Evolutionary conservation across 2,329 filamentous ascomycete genomes (phyloP).

Genomic region (Colletotrichum spinosum): DNA sequence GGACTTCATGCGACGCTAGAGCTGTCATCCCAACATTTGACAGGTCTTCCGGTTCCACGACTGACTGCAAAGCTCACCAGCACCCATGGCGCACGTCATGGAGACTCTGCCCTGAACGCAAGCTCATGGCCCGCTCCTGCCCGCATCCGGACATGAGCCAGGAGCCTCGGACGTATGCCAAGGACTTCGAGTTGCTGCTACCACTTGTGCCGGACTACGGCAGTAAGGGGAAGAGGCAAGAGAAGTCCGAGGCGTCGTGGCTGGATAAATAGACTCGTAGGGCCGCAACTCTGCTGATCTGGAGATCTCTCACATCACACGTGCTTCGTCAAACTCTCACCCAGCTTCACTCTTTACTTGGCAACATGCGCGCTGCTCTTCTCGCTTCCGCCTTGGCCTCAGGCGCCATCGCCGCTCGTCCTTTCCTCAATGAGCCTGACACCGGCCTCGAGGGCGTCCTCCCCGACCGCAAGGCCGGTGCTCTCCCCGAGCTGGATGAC

Average conservation of each 20-base stretch:
- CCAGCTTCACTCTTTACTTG: slow-evolving; percentile 25
- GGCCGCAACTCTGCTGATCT: slow-evolving; percentile 1
- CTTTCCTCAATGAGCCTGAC: slow-evolving; percentile 58
- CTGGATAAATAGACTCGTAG: slow-evolving; percentile 29
- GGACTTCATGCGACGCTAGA: slow-evolving; percentile 15
- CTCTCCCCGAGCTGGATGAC: slow-evolving; percentile 55
- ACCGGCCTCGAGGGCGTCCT: slow-evolving; percentile 57
- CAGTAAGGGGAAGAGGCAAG: slow-evolving; percentile 7
- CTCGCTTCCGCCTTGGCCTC: slow-evolving; percentile 45
- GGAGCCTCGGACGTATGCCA: slow-evolving; percentile 12
- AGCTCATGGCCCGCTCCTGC: slow-evolving; percentile 17
- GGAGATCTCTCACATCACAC: slow-evolving; percentile 1
- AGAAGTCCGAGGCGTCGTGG: background rate
- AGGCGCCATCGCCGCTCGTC: slow-evolving; percentile 54
- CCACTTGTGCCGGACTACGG: background rate
- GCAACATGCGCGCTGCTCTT: slow-evolving; percentile 44
- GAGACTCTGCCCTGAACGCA: slow-evolving; percentile 7
- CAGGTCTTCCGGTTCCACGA: slow-evolving; percentile 8
- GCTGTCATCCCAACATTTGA: slow-evolving; percentile 13
- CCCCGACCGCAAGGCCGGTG: slow-evolving; percentile 46
- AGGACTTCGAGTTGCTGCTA: slow-evolving; percentile 1
- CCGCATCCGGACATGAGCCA: slow-evolving; percentile 20
- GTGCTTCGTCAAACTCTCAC: slow-evolving; percentile 18
- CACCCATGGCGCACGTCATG: slow-evolving; percentile 36
- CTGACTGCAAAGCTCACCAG: background rate